A percentile compares a stretch with the other conserved stretches of the same genome.
phyloP scores from a whole-genome alignment of 2,329 filamentous ascomycete genomes.

The Geosmithia flava region DNA sequence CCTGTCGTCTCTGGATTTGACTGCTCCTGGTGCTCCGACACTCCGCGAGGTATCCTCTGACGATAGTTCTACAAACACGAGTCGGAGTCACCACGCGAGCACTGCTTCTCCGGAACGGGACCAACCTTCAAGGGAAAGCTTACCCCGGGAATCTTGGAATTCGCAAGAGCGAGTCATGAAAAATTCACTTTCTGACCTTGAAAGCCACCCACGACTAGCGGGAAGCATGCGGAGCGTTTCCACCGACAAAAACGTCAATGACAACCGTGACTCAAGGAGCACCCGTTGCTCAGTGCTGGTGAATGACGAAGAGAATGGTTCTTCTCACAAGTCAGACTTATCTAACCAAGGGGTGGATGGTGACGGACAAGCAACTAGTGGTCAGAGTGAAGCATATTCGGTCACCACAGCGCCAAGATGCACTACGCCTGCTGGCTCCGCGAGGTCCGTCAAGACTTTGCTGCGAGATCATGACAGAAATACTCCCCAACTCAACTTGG shows the following conservation, averaged over 20 bases:
- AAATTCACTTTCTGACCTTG: background rate
- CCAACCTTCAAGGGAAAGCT: background rate
- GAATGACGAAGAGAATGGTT: background rate
- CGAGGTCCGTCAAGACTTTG: background rate
- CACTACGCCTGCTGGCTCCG: background rate
- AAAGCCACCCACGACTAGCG: background rate
- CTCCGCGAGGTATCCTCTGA: background rate
- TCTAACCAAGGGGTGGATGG: background rate
- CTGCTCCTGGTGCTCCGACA: background rate
- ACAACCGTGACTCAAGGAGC: background rate
- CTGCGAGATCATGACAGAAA: background rate
- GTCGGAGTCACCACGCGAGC: background rate
- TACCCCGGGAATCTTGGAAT: background rate
- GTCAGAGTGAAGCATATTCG: background rate
- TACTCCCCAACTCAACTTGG: too few relatives aligned
- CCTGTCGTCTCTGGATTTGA: slow-evolving; percentile 1
- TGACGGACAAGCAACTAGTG: background rate
- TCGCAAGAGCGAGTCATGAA: background rate
- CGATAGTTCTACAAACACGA: background rate
- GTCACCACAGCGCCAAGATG: background rate
- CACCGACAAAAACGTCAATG: background rate
- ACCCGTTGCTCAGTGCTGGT: background rate
- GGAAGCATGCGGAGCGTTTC: background rate
- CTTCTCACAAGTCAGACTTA: background rate
- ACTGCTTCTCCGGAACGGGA: background rate